Evolutionary conservation across 2,329 filamentous ascomycete species (phyloP), one percentile per base, ranked within the genome.

Genomic region (Fusarium vanettenii): DNA sequence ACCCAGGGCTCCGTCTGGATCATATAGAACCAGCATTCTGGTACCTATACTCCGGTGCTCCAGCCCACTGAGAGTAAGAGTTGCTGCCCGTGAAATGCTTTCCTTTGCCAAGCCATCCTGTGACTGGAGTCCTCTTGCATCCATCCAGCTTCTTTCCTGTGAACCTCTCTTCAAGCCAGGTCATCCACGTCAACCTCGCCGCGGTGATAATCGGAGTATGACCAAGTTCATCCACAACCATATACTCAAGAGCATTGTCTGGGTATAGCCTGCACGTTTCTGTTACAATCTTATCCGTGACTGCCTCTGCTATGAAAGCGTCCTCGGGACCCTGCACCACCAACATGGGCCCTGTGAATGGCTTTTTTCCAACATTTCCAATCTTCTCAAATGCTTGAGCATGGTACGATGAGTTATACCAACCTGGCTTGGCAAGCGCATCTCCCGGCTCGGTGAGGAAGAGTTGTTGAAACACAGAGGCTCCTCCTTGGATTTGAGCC

Each of bases 21-120:
- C 39, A 71, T 10, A 68, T 4, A 2, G 67, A 66, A 2, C 57
- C 64, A 1, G 67, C 64, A 18, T 70, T 71, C 60, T 71, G 69
- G 5, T 70, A 71, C 1, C 14, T 35, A n/a, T 61, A 70, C 37
- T 66, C 66, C 3, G 69, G 11, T 0, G 45, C 69, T 18, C 69
- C 69, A 50, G 31, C 56, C 68, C 68, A 70, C 10, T 70, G 66
- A 1, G 57, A 8, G 29, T 70, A 70, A 0, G 59, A 43, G 14
- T 70, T 70, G 0, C 52, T 66, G 13, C 68, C 68, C 6, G 64
- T 14, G 18, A 66, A 70, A 1, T 57, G 31, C 5, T 60, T 70
- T 3, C 25, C 16, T 5, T 33, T 20, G 0, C 66, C 66, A 0
- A 69, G 64, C 67, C 67, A 69, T n/a, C 67, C 67, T 0, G 3